Evolutionary conservation across 2,329 filamentous ascomycete species (phyloP), one percentile per base, ranked within the genome.

Genomic region (Aspergillus sojae): DNA sequence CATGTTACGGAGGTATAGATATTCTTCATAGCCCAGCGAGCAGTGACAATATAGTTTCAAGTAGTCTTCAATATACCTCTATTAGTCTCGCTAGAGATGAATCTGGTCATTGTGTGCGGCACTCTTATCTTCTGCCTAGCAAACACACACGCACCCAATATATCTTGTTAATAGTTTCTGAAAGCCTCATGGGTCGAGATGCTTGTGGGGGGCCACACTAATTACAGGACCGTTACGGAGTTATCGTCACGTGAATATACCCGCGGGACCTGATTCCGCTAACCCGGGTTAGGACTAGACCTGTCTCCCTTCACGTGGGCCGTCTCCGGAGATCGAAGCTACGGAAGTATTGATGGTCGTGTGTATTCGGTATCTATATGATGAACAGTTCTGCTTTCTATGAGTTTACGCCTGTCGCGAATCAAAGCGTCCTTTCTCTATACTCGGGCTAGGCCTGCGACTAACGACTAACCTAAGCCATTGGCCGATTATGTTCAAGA

Each of bases 271-370:
- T 39, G 41, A 26, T 41, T 12, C 34, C 23, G 52, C 62, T 64
- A 65, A 62, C 46, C 68, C 66, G 41, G 62, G 64, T 65, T 45
- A 23, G 64, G 68, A 62, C 61, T 68, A 62, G 67, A 23, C 61
- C 48, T 30, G 26, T 52, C 39, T 57, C 57, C 63, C 62, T 64
- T 70, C 68, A 70, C 67, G 68, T 70, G 68, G 64, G 60, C 41
- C 59, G 39, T 60, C 46, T 34, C 60, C 57, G 62, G 67, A 61
- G 61, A 62, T 60, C 61, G 48, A 66, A 66, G 62, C 57, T 65
- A 43, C 61, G 55, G 61, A 67, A 59, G 61, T 52, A 63, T 54
- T 41, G 61, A 52, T 26, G 34, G 30, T 39, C 11, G 32, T 30
- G 52, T 54, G 50, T 34, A 53, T 34, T 36, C 21, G 32, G n/a